phyloP scores from a whole-genome alignment of 495 filamentous ascomycete species.

The Tuber magnatum region DNA sequence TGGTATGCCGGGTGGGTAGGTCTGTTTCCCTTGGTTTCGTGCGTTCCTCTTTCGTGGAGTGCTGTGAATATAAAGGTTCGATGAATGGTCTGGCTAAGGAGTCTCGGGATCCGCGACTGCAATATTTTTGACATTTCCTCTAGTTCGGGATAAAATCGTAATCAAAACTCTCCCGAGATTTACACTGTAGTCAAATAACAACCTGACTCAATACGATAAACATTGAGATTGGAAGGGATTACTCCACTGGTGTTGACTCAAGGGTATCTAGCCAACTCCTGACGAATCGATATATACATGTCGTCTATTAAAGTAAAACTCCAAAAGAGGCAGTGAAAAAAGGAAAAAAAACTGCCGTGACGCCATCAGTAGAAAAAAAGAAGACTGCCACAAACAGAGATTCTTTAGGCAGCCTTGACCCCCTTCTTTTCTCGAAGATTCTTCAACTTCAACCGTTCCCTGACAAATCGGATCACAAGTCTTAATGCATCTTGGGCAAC shows the following conservation, averaged over 20 bases:
- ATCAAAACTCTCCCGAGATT: background rate
- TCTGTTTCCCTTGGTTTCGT: background rate
- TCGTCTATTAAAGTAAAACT: background rate
- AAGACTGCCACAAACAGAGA: background rate
- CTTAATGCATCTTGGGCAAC: slow-evolving; percentile 70
- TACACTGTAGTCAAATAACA: background rate
- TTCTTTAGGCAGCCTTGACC: background rate
- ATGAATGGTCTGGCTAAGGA: background rate
- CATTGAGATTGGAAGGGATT: background rate
- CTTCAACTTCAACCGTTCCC: slow-evolving; percentile 53
- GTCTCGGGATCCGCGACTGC: background rate
- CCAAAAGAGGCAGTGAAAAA: background rate
- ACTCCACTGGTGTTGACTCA: background rate
- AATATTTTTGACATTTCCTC: background rate
- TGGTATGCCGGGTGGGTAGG: background rate
- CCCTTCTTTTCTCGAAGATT: slow-evolving; percentile 13
- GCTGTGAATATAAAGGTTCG: background rate
- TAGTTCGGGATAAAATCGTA: background rate
- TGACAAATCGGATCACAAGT: slow-evolving; percentile 55
- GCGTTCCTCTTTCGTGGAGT: background rate
- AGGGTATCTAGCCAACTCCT: background rate
- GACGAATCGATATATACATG: background rate
- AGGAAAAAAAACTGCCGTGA: background rate
- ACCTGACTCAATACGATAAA: background rate
- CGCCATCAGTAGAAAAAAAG: background rate